A percentile compares a stretch with the other conserved stretches of the same genome.
Evolutionary conservation across 2,329 filamentous ascomycete species (phyloP).

Genomic region (Metarhizium sp.): DNA sequence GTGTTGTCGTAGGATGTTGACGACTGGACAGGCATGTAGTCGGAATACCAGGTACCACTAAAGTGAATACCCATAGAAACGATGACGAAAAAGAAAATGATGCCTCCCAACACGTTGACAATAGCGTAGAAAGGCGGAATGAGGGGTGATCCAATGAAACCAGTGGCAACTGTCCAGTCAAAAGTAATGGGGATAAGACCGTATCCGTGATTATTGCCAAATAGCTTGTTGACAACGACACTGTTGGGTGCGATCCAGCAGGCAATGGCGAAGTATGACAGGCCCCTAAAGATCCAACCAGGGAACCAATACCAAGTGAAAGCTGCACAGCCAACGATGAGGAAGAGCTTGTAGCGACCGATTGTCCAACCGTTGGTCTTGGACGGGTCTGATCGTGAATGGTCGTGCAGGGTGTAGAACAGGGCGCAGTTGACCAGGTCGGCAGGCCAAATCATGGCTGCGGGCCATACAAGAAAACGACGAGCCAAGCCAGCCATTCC

Average conservation of each 20-base stretch:
- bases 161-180: constrained; percentile 38
- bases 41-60: constrained; percentile 44
- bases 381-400: constrained; percentile 34
- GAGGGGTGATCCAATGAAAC: constrained; percentile 39
- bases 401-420: constrained; percentile 38
- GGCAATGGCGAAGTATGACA: constrained; percentile 53
- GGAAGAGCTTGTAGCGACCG: constrained; percentile 54
- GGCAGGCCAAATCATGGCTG: constrained; percentile 50
- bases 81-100: constrained; percentile 45
- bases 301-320: constrained; percentile 53
- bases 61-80: constrained; percentile 52
- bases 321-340: constrained; percentile 42
- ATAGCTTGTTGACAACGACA: constrained; percentile 52
- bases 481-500: constrained; percentile 45
- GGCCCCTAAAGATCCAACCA: constrained; percentile 51
- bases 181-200: constrained; percentile 54
- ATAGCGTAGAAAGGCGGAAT: constrained; percentile 46
- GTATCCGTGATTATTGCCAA: constrained; percentile 48
- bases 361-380: constrained; percentile 52
- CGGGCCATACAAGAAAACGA: constrained; percentile 43
- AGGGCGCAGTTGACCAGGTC: constrained; percentile 44
- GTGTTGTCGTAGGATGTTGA: constrained; percentile 56
- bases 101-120: constrained; percentile 42
- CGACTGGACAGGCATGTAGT: constrained; percentile 53
- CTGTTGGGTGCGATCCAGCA: constrained; percentile 55